Evolutionary conservation across 2,329 filamentous ascomycete genomes (phyloP).

Genomic region (Claviceps quebecensis): DNA sequence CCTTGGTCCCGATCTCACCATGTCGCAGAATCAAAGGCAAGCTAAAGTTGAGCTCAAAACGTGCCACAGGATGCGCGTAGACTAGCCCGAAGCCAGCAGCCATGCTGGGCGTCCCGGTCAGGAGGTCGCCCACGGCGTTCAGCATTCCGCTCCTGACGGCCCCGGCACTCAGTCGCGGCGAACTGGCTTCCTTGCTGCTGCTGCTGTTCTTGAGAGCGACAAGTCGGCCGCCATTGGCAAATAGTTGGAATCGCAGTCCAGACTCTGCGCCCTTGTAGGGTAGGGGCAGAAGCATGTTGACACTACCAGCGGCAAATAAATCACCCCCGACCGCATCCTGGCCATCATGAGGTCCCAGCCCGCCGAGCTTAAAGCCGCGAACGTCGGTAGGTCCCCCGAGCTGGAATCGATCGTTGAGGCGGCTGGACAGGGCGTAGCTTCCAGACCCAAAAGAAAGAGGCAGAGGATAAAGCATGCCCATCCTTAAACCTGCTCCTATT

Average conservation of each 20-base stretch:
- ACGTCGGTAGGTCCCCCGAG: constrained; percentile 91
- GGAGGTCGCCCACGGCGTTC: constrained; percentile 54
- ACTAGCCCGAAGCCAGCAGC: constrained; percentile 83
- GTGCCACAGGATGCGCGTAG: constrained; percentile 83
- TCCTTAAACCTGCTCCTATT: constrained; percentile 66
- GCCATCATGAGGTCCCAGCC: constrained; percentile 79
- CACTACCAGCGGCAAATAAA: constrained; percentile 76
- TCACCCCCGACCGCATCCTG: constrained; percentile 81
- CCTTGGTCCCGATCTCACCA: constrained; percentile 81
- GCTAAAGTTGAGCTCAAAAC: constrained; percentile 94
- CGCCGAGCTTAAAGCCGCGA: constrained; percentile 80
- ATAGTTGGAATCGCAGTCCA: constrained; percentile 75
- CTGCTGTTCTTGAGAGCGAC: constrained; percentile 54
- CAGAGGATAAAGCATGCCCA: constrained; percentile 73
- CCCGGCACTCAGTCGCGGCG: constrained; percentile 21
- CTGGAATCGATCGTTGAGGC: constrained; percentile 88
- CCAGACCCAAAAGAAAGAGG: constrained; percentile 42
- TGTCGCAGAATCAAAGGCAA: constrained; percentile 68
- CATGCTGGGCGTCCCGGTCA: constrained; percentile 65
- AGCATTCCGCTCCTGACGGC: constrained; percentile 40
- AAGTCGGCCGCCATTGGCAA: constrained; percentile 78
- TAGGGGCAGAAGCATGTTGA: constrained; percentile 73
- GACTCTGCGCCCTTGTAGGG: constrained; percentile 71
- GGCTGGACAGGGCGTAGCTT: constrained; percentile 48
- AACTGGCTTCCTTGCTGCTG: constrained; percentile 28